These are phyloP conservation scores for Parasarocladium wereldwijsianum DNA, from an alignment of 2,329 filamentous ascomycete species.

Conservation along the genomic window DNA sequence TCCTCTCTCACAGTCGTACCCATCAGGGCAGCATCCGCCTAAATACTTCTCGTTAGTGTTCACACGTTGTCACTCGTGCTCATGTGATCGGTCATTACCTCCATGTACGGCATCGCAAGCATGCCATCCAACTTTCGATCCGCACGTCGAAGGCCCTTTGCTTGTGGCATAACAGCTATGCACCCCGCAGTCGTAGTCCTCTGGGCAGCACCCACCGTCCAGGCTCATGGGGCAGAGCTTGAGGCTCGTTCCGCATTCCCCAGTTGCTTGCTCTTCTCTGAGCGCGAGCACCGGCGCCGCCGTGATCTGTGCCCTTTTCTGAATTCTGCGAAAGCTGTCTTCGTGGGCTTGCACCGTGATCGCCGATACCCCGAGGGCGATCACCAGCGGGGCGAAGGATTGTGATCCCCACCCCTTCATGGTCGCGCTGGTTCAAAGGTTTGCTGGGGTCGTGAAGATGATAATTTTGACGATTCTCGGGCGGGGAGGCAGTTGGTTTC, in stretches of 20 bases:
- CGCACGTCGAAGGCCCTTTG: conserved; percentile 24
- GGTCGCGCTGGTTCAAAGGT: no score
- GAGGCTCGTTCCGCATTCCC: conserved; percentile 13
- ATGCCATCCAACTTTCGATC: conserved; percentile 21
- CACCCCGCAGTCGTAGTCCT: conserved; percentile 30
- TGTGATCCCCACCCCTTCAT: no score
- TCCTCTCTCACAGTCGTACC: conserved; percentile 24
- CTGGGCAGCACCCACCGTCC: conserved; percentile 32
- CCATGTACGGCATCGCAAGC: conserved; percentile 17
- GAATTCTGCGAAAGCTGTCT: no score
- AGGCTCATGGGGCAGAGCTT: conserved; percentile 22
- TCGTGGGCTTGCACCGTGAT: no score
- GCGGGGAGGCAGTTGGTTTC: no score
- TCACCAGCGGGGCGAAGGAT: no score
- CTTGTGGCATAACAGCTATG: conserved; percentile 32
- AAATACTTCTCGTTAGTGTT: neutral
- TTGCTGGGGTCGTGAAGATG: no score
- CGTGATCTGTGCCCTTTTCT: conserved; percentile 5
- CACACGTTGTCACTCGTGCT: neutral
- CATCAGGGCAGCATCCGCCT: conserved; percentile 31
- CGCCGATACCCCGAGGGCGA: no score
- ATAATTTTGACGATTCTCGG: no score
- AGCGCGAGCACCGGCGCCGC: conserved; percentile 8
- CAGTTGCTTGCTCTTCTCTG: conserved; percentile 7
- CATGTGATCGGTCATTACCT: neutral